Conservation (phyloP, 1,139 yeast genomes). For the Pichia sp. region DNA sequence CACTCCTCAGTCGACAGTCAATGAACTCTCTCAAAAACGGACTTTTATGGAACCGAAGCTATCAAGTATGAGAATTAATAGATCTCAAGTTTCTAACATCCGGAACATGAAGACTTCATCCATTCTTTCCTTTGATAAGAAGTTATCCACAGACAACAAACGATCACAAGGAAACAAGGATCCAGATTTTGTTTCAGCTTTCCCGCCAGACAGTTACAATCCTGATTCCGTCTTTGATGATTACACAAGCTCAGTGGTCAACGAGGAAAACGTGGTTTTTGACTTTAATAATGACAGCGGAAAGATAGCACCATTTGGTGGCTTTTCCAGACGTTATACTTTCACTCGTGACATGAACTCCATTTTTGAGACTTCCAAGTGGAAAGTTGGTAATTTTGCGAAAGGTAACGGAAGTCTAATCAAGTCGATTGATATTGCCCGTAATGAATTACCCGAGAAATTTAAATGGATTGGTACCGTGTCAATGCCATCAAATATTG, state of each 20-base stretch:
- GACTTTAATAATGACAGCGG: conserved; percentile 6
- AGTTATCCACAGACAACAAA: not conserved
- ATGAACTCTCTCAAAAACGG: conserved; percentile 28
- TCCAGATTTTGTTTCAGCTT: too few species aligned
- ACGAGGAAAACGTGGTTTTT: conserved; percentile 9
- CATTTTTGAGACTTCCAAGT: conserved; percentile 64
- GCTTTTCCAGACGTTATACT: conserved; percentile 53
- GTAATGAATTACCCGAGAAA: conserved; percentile 32
- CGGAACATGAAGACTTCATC: conserved; percentile 10
- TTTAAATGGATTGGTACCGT: conserved; percentile 81
- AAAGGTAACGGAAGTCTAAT: conserved; percentile 85
- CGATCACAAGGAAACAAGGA: too few species aligned
- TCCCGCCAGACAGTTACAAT: not conserved
- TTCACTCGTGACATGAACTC: conserved; percentile 38
- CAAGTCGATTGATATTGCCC: conserved; percentile 71
- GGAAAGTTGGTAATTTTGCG: conserved; percentile 61
- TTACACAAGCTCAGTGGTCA: conserved; percentile 5
- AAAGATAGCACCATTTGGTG: conserved; percentile 66
- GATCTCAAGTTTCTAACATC: conserved; percentile 22
- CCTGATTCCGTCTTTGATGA: conserved; percentile 3
- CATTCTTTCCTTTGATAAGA: conserved; percentile 8
- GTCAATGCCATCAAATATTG: conserved; percentile 84
- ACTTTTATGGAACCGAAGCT: conserved; percentile 16
- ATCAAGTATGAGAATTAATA: conserved; percentile 33
- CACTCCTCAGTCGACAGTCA: conserved; percentile 27